phyloP scores from a whole-genome alignment of 768 basidiomycete genomes.

The Amanita brunnescens region DNA sequence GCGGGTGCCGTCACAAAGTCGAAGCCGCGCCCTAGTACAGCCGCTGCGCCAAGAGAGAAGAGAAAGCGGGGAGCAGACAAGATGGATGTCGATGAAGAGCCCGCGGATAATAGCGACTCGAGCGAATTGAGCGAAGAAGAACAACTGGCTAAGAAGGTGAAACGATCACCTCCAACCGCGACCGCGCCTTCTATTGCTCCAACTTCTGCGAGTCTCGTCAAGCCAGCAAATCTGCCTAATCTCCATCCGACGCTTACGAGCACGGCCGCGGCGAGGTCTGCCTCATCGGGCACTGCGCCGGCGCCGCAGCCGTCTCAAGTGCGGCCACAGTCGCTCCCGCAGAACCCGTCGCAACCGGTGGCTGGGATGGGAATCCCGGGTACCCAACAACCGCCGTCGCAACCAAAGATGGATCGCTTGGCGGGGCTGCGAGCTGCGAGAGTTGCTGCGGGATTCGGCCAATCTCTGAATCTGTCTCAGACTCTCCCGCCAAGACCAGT shows the following conservation, averaged over 20 bases:
- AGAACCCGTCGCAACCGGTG: background rate
- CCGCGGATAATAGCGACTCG: background rate
- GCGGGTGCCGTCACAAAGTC: background rate
- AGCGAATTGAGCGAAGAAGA: background rate
- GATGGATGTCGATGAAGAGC: background rate
- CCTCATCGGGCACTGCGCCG: background rate
- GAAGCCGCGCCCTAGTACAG: background rate
- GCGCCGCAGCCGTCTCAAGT: no score
- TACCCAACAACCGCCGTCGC: background rate
- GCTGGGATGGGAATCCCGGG: background rate
- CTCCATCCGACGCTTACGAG: background rate
- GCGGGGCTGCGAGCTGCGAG: conserved; percentile 2
- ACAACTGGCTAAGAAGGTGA: background rate
- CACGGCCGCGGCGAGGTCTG: background rate
- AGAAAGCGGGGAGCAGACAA: background rate
- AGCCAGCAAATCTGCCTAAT: background rate
- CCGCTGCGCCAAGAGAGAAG: background rate
- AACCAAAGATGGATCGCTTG: background rate
- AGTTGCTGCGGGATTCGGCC: background rate
- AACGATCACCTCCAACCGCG: background rate
- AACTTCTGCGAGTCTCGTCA: background rate
- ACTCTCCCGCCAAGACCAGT: background rate
- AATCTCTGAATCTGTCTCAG: background rate
- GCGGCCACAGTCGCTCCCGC: background rate
- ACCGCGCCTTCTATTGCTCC: background rate